Evolutionary conservation across 1,284 basidiomycete genomes (phyloP), one percentile per base, ranked within the genome.

Genomic region (Stereum hirsutum): DNA sequence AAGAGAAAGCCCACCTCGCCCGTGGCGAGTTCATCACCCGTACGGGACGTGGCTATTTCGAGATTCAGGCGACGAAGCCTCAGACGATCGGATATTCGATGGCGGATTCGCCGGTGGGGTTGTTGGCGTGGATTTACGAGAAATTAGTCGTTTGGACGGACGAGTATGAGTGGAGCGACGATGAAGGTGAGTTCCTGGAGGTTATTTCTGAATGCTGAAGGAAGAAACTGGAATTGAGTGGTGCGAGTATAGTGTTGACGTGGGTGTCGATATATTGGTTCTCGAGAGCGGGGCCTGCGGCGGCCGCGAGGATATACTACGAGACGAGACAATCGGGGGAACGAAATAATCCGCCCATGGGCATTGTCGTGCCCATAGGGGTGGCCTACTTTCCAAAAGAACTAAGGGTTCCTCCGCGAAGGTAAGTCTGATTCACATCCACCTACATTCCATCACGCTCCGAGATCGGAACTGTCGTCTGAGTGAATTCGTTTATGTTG

Each of bases 121-220:
- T 81, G 11, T 62, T 81, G 2, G 71, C 69, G 5, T 81, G 78
- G 75, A 71, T 81, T 15, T 78, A 77, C 45, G 75, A 79, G 49
- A 79, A 80, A 46, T 57, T 79, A 0, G 61, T 68, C 3, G 49
- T 52, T 15, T 78, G 72, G 71, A 66, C 70, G 0, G 75, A 78
- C 47, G 46, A 51, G 1, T 78, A 75, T 49, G 57, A 58, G 1
- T 78, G 72, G 71, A 58, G 60, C 2, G 70, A 75, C 41, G 73
- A 77, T 26, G 74, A 75, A 61, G 58, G 71, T 56, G 35, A 36
- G 23, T 19, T 27, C 27, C 27, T 5, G 32, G 27, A 1, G 48
- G 38, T 21, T 37, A 20, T 33, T n/a, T 19, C 19, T 26, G 36
- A 17, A 20, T 11, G 23, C 20, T n/a, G n/a, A n/a, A n/a, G n/a